Base-by-base conservation (phyloP, 1,139 yeast species). In the Arxiozyma telluris region DNA sequence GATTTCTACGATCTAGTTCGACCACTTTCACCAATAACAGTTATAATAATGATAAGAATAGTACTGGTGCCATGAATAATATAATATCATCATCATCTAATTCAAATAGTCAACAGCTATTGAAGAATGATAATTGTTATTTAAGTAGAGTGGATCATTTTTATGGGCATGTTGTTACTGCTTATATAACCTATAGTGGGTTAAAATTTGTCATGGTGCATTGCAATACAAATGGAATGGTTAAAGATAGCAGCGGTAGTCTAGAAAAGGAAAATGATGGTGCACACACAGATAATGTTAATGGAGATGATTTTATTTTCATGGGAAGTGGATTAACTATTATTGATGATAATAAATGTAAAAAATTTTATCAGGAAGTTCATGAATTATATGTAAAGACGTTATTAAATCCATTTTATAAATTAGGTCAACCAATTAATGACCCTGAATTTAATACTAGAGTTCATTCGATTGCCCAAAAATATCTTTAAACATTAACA, bases 371-470 rank as follows among this genome's bases (percentile, higher is more conserved):
- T 68, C 76, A 78, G 51, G 98, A 91, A 57, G 79, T 87, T 18
- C 87, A 91, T 69, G 98, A 93, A 62, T 73, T 91, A 51, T 93
- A 91, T 63, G 90, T 87, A 41, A 93, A 91, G 71, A 82, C 93
- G 20, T 70, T 88, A 51, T 73, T 93, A 74, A 88, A 87, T 60
- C 98, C 98, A 1, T 93, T 93, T 65, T 93, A 90, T 67, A 76
- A 79, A 53, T 80, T 83, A 47, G 87, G 88, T 64, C 86, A 83
- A 58, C 84, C 91, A 1, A 87, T 93, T 41, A 75, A 79, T 38
- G 83, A 87, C 50, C 82, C 86, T 0, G 82, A 79, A 27, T 93
- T 93, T 69, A 97, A 93, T 70, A 70, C 81, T 58, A 81, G 83
- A 62, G 85, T 93, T 47, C 81, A 84, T 64, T 71, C 77, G 43